A percentile compares a stretch with the other conserved stretches of the same genome.
These are phyloP conservation scores for Nothophytophthora sp. DNA, from an alignment of 352 stramenopile species.

Conservation along the genomic window DNA sequence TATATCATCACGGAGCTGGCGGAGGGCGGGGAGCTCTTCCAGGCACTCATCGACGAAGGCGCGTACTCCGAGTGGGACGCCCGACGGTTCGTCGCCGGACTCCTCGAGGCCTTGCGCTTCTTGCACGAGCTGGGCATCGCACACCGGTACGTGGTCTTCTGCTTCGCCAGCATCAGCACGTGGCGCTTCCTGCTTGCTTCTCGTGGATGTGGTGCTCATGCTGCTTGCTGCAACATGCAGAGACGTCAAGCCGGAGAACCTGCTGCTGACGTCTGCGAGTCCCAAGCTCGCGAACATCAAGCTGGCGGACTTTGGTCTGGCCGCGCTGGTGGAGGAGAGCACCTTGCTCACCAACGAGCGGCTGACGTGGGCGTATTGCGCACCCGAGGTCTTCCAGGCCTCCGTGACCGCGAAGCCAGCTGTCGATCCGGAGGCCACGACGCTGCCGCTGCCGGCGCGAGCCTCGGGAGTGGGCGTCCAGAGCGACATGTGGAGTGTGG, in stretches of 20 bases:
- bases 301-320: conserved; percentile 84
- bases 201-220: background rate
- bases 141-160: conserved; percentile 43
- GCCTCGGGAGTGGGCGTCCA: conserved; percentile 38
- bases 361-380: conserved; percentile 66
- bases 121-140: conserved; percentile 76
- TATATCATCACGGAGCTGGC: conserved; percentile 67
- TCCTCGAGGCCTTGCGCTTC: conserved; percentile 58
- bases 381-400: conserved; percentile 60
- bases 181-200: background rate
- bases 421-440: conserved; percentile 14
- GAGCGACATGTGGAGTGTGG: conserved; percentile 87
- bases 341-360: conserved; percentile 49
- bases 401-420: too few species aligned
- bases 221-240: conserved; percentile 27
- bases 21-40: conserved; percentile 65
- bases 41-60: conserved; percentile 67
- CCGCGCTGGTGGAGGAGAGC: conserved; percentile 52
- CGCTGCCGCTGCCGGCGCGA: conserved; percentile 17
- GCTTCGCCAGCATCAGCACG: background rate
- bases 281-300: conserved; percentile 73
- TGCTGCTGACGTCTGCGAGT: conserved; percentile 77
- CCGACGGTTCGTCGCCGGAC: conserved; percentile 42
- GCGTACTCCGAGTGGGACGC: conserved; percentile 81
- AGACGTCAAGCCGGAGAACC: conserved; percentile 86